Conservation (phyloP, 225 moss, liverwort and hornwort species). For the Rhytidiadelphus loreus region DNA sequence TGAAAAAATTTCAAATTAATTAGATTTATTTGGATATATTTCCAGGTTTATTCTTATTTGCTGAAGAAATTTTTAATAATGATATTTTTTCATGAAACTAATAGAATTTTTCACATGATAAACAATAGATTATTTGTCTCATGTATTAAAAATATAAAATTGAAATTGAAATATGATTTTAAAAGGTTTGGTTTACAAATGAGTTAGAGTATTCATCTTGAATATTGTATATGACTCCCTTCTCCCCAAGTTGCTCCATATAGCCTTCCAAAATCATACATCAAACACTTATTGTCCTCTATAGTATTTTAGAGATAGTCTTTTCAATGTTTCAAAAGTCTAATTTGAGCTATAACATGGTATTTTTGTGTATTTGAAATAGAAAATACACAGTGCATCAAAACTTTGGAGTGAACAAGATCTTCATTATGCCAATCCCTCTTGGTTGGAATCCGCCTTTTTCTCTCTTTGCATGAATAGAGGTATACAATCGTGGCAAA, state of each 20-base stretch:
- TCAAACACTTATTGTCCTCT: too few relatives aligned
- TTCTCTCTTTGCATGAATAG: too few relatives aligned
- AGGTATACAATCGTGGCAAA: too few relatives aligned
- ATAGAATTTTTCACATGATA: too few relatives aligned
- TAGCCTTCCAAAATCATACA: too few relatives aligned
- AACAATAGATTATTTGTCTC: background rate
- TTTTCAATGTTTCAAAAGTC: fast-evolving
- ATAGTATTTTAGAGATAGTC: fast-evolving
- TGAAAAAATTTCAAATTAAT: too few relatives aligned
- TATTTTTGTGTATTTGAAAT: background rate
- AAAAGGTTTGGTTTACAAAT: background rate
- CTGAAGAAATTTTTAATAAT: too few relatives aligned
- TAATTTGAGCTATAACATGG: fast-evolving
- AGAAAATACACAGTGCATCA: fast-evolving
- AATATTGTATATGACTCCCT: too few relatives aligned
- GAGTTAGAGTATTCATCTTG: background rate
- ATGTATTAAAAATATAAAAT: background rate
- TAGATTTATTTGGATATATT: too few relatives aligned
- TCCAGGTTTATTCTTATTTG: too few relatives aligned
- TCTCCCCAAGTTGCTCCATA: too few relatives aligned
- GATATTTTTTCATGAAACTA: too few relatives aligned
- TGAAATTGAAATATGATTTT: background rate
- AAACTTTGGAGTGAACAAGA: background rate
- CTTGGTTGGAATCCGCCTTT: background rate
- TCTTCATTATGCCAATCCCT: background rate